These are phyloP conservation scores for Pittosporum tobira DNA, from an alignment of 129 eudicot species.

Conservation along the genomic window DNA sequence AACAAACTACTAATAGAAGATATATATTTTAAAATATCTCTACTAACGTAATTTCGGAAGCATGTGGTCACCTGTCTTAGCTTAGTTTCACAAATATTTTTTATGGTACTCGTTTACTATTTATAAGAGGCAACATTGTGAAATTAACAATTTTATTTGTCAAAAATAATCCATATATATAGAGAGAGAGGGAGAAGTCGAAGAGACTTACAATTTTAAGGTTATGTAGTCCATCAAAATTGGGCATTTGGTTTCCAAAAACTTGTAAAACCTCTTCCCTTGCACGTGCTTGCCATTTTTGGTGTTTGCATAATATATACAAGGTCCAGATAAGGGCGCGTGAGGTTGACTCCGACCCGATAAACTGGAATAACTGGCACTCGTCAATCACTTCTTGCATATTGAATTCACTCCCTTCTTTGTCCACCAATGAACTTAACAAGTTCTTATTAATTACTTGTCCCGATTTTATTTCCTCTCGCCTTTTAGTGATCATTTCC, in stretches of 20 bases:
- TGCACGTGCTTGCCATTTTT: slow-evolving; percentile 2
- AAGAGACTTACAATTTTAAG: slow-evolving; percentile 2
- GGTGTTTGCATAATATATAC: background rate
- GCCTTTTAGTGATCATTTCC: background rate
- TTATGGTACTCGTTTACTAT: no score
- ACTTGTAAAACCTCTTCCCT: slow-evolving; percentile 2
- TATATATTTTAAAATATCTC: no score
- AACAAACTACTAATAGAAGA: no score
- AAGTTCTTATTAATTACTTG: background rate
- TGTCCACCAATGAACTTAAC: background rate
- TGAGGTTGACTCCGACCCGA: background rate
- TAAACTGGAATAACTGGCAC: background rate
- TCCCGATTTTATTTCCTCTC: background rate
- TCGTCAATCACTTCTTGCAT: background rate
- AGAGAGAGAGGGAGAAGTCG: background rate
- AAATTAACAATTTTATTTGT: no score
- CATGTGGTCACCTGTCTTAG: no score
- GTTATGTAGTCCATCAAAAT: background rate
- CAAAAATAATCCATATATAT: no score
- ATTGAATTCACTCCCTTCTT: background rate
- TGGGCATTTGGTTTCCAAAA: background rate
- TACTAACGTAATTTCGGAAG: no score
- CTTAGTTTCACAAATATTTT: no score
- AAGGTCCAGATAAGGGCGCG: background rate
- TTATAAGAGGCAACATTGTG: no score